Evolutionary conservation across 2,329 filamentous ascomycete genomes (phyloP).

Genomic region (Xylariaceae sp.): DNA sequence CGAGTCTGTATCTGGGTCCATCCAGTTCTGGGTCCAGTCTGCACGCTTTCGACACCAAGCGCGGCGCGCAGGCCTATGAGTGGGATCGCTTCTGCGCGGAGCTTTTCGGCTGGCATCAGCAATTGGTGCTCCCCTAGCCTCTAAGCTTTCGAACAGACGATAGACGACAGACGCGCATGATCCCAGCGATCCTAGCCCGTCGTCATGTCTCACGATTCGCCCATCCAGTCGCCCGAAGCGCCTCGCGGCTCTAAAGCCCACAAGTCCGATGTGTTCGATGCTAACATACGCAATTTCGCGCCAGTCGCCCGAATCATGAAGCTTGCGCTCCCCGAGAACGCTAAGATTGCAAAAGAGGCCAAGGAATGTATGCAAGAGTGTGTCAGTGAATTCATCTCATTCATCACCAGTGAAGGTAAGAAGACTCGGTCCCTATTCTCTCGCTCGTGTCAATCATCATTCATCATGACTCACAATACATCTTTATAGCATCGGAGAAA

Average conservation of each 20-base stretch:
- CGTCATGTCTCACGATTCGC: constrained; percentile 56
- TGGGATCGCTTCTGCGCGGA: constrained; percentile 46
- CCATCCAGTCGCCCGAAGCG: constrained; percentile 47
- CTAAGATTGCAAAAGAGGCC: constrained; percentile 97
- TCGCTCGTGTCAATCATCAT: not conserved
- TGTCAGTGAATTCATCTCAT: constrained; percentile 99
- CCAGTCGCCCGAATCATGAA: constrained; percentile 99
- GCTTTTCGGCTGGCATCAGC: constrained; percentile 32
- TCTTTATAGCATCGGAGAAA: constrained; percentile 80
- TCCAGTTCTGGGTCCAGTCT: constrained; percentile 18
- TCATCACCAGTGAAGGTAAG: constrained; percentile 98
- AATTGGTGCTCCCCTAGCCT: constrained; percentile 35
- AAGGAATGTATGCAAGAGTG: constrained; percentile 99
- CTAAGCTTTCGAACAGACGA: constrained; percentile 37
- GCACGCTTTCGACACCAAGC: constrained; percentile 26
- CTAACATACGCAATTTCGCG: constrained; percentile 91
- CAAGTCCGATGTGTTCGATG: constrained; percentile 59
- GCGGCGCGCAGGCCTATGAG: constrained; percentile 29
- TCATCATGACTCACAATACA: constrained; percentile 16
- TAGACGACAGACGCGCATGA: constrained; percentile 35
- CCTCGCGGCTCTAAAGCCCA: constrained; percentile 44
- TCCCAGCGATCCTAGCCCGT: constrained; percentile 19
- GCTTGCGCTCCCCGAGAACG: constrained; percentile 91
- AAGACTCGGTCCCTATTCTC: not conserved
- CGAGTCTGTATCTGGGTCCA: constrained; percentile 34